phyloP scores from a whole-genome alignment of 2,329 filamentous ascomycete species.

The Geoglossum cookeanum region DNA sequence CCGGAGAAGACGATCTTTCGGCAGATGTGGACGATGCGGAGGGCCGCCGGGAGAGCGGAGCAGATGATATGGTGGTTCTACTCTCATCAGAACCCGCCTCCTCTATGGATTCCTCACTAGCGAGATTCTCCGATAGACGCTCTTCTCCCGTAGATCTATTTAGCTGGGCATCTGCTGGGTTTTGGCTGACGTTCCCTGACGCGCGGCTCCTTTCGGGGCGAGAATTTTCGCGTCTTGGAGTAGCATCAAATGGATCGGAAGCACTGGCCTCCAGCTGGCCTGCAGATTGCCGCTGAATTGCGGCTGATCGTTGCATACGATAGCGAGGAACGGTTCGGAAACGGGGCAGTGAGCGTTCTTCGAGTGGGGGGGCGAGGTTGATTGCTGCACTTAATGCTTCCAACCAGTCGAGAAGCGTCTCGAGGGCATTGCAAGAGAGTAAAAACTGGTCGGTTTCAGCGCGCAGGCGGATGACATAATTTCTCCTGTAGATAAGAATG shows the following conservation, averaged over 20 bases:
- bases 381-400: slow-evolving; percentile 54
- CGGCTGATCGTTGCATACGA: slow-evolving; percentile 7
- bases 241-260: slow-evolving; percentile 9
- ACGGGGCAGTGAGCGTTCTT: slow-evolving; percentile 46
- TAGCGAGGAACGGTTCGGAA: slow-evolving; percentile 41
- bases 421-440: slow-evolving; percentile 43
- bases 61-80: not conserved
- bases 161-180: not conserved
- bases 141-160: not conserved
- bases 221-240: not conserved
- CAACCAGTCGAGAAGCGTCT: slow-evolving; percentile 48
- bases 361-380: slow-evolving; percentile 48
- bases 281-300: slow-evolving; percentile 2
- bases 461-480: slow-evolving; percentile 51
- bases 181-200: not conserved
- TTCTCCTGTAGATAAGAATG: slow-evolving; percentile 23
- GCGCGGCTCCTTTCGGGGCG: not conserved
- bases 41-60: slow-evolving; percentile 5
- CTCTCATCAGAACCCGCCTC: not conserved
- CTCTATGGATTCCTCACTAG: not conserved
- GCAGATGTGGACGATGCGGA: slow-evolving; percentile 5
- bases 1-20: slow-evolving; percentile 5
- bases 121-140: not conserved
- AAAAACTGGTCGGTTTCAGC: slow-evolving; percentile 58
- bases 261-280: slow-evolving; percentile 11